Evolutionary conservation across 805 yeast genomes (phyloP).

Genomic region (Hanseniaspora thailandica): DNA sequence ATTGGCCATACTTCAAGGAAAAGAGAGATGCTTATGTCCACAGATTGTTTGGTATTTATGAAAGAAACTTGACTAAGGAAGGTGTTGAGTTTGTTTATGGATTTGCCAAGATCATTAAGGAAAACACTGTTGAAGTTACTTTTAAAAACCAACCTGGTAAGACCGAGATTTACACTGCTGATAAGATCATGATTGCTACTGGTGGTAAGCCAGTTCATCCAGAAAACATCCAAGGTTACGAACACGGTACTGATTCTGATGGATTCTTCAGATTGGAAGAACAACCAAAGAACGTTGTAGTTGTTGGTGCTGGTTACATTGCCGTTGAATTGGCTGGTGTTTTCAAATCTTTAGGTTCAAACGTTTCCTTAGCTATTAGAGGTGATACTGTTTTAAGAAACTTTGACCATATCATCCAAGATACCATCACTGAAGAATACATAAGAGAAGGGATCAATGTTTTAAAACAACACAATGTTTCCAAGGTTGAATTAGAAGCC

Average conservation of each 20-base stretch:
- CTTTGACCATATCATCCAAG: constrained; percentile 73
- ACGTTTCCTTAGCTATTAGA: constrained; percentile 78
- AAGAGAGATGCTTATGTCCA: constrained; percentile 87
- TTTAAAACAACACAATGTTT: constrained; percentile 52
- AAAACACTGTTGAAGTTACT: constrained; percentile 68
- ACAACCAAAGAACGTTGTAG: constrained; percentile 86
- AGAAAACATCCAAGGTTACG: constrained; percentile 60
- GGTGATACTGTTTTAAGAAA: constrained; percentile 82
- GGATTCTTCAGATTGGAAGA: constrained; percentile 71
- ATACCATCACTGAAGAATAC: constrained; percentile 69
- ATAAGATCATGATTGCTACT: constrained; percentile 75
- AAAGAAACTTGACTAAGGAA: constrained; percentile 73
- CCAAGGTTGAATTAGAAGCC: constrained; percentile 33
- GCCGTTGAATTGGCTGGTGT: constrained; percentile 94
- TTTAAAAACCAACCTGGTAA: constrained; percentile 49
- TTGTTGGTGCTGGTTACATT: constrained; percentile 97
- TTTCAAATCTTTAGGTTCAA: constrained; percentile 75
- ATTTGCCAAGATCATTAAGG: constrained; percentile 61
- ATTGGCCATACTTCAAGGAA: constrained; percentile 70
- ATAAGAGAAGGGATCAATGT: constrained; percentile 69
- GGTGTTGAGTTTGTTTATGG: constrained; percentile 82
- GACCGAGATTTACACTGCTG: constrained; percentile 49
- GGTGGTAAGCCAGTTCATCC: constrained; percentile 81
- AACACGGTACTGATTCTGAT: constrained; percentile 75
- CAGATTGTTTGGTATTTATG: constrained; percentile 87